Percentiles rank a stretch among this genome's conserved stretches.
Conservation (phyloP, 169 alveolate genomes). For the Sarcocystis neurona region DNA sequence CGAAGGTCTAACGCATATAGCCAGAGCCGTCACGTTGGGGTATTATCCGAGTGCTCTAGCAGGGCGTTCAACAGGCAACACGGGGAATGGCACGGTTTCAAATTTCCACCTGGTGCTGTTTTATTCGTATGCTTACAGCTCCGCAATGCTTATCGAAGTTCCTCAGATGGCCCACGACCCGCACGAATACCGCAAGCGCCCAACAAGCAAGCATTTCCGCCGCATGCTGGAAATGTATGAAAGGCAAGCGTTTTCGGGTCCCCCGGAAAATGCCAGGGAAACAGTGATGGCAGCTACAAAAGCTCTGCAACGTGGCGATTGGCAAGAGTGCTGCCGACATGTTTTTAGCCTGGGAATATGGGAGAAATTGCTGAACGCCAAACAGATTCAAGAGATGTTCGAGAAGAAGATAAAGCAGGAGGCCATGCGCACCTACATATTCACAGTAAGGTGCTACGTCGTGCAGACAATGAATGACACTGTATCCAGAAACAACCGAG, state of each 20-base stretch:
- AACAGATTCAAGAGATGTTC: conserved; percentile 82
- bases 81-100: too few relatives aligned
- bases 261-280: conserved; percentile 95
- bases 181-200: conserved; percentile 66
- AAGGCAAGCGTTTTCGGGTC: conserved; percentile 87
- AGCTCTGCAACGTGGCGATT: conserved; percentile 88
- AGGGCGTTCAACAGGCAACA: too few relatives aligned
- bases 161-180: conserved; percentile 65
- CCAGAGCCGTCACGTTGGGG: too few relatives aligned
- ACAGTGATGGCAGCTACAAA: conserved; percentile 90
- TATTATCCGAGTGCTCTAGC: too few relatives aligned
- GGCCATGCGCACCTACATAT: conserved; percentile 91
- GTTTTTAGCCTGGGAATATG: conserved; percentile 81
- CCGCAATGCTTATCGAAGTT: conserved; percentile 74
- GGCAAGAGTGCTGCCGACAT: conserved; percentile 91
- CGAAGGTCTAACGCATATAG: too few relatives aligned
- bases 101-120: too few relatives aligned
- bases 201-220: conserved; percentile 87
- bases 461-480: neutral
- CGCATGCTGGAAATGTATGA: conserved; percentile 92
- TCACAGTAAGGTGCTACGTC: conserved; percentile 66
- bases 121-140: conserved; percentile 40
- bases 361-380: conserved; percentile 83
- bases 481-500: neutral
- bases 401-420: conserved; percentile 89